Percentiles rank a stretch among this genome's conserved stretches.
Evolutionary conservation across 192 early-diverging fungal genomes (phyloP).

Genomic region (Linnemannia hyalina): DNA sequence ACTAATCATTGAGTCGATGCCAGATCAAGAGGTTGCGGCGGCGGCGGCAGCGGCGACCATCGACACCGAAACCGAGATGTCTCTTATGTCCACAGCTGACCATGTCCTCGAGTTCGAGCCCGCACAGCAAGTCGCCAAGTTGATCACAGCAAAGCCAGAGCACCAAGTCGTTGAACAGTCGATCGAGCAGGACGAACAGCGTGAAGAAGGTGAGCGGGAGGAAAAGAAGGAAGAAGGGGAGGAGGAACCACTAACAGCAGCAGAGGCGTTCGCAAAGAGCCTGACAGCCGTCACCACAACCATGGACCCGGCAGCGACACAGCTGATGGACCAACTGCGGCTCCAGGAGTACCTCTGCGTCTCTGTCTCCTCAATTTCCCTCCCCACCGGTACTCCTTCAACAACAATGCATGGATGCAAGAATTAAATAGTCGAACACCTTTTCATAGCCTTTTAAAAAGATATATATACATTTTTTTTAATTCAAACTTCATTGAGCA

Average conservation of each 20-base stretch:
- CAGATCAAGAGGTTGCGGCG: not conserved
- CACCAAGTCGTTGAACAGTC: not conserved
- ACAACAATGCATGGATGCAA: not conserved
- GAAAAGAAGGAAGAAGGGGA: not conserved
- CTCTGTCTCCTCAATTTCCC: not conserved
- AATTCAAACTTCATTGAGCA: not conserved
- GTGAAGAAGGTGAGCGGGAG: not conserved
- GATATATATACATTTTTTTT: not conserved
- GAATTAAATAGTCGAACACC: not conserved
- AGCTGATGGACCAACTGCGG: constrained; percentile 29
- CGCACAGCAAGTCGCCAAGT: not conserved
- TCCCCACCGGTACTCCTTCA: not conserved
- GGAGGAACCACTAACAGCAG: not conserved
- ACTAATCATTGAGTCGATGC: not conserved
- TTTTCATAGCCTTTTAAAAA: not conserved
- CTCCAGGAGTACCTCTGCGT: constrained; percentile 26
- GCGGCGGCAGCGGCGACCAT: not conserved
- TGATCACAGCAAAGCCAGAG: not conserved
- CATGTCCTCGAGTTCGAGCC: not conserved
- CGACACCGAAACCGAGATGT: not conserved
- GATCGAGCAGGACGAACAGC: not conserved
- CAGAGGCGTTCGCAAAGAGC: constrained; percentile 24
- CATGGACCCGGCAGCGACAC: constrained; percentile 28
- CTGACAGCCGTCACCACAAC: constrained; percentile 20
- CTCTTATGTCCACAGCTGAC: not conserved